phyloP scores from a whole-genome alignment of 2,329 filamentous ascomycete species.

The Fonsecaea pedrosoi region DNA sequence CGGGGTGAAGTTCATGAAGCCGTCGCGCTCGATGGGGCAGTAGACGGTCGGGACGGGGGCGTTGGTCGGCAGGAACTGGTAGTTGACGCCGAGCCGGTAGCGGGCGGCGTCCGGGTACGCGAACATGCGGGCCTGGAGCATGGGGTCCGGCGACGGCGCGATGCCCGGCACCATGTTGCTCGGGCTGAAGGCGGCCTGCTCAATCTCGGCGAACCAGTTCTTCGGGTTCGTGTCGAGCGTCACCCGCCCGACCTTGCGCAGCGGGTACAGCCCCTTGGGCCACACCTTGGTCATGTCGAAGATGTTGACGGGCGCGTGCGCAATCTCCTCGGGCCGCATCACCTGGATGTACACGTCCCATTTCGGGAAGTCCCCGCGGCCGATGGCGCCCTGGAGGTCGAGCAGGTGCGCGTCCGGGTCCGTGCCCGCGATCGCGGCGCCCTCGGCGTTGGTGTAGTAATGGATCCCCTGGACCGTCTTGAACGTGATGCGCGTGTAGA shows the following conservation, averaged over 20 bases:
- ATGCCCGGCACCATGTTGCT: constrained; percentile 70
- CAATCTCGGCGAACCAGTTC: constrained; percentile 71
- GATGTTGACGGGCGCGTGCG: constrained; percentile 67
- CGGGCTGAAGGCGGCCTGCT: constrained; percentile 72
- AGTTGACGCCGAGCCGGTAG: constrained; percentile 51
- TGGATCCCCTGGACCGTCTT: constrained; percentile 69
- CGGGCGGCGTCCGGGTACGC: constrained; percentile 63
- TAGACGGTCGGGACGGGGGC: constrained; percentile 46
- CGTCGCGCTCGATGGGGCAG: constrained; percentile 60
- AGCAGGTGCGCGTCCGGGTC: constrained; percentile 69
- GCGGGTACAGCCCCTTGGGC: constrained; percentile 65
- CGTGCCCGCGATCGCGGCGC: constrained; percentile 59
- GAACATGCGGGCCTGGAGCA: constrained; percentile 68
- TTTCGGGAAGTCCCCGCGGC: constrained; percentile 64
- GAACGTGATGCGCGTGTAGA: constrained; percentile 70
- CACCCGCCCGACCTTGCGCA: constrained; percentile 66
- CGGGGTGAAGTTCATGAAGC: constrained; percentile 48
- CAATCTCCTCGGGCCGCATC: constrained; percentile 67
- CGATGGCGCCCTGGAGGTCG: constrained; percentile 69
- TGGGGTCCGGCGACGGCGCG: constrained; percentile 67
- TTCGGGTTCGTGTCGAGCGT: constrained; percentile 69
- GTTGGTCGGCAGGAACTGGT: constrained; percentile 51
- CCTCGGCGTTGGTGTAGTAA: constrained; percentile 65
- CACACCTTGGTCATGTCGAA: constrained; percentile 75
- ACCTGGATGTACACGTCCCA: constrained; percentile 71